phyloP scores from a whole-genome alignment of 176 grass and related monocot species.

The Tillandsia fasciculata region DNA sequence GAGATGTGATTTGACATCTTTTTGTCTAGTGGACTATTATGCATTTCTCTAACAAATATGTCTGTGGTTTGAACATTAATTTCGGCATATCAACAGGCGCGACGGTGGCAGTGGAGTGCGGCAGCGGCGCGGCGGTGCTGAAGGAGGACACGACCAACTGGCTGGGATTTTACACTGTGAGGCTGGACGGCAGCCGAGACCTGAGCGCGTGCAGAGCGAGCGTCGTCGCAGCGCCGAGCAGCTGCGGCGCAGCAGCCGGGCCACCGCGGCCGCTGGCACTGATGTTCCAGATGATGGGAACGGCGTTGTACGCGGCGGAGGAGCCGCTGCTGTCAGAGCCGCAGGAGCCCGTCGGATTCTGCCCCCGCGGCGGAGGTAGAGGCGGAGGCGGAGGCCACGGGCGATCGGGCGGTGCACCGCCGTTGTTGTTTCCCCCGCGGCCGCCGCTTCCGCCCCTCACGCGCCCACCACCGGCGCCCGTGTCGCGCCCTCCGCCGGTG shows the following conservation, averaged over 20 bases:
- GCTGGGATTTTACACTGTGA: conserved; percentile 60
- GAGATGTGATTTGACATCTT: too few species aligned
- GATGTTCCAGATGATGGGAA: conserved; percentile 54
- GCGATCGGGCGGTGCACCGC: not conserved
- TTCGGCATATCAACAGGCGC: conserved; percentile 28
- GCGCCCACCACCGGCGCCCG: conserved; percentile 1
- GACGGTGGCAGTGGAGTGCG: conserved; percentile 60
- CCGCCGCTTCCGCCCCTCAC: not conserved
- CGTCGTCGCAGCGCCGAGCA: conserved; percentile 43
- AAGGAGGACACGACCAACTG: conserved; percentile 75
- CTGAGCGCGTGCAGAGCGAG: conserved; percentile 71
- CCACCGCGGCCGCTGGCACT: conserved; percentile 40
- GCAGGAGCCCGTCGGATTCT: conserved; percentile 39
- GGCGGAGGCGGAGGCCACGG: not conserved
- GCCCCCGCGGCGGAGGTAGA: conserved; percentile 15
- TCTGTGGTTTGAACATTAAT: conserved; percentile 3
- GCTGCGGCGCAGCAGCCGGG: conserved; percentile 36
- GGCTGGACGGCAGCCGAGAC: conserved; percentile 60
- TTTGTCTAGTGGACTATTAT: conserved; percentile 8
- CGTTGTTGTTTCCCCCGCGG: not conserved
- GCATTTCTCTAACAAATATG: not conserved
- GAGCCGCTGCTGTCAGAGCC: conserved; percentile 66
- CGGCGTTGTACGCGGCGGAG: conserved; percentile 53
- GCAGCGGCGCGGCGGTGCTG: conserved; percentile 25
- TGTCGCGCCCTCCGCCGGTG: conserved; percentile 8